Evolutionary conservation across 1,284 basidiomycete genomes (phyloP).

Genomic region (Rhodotorula sp.): DNA sequence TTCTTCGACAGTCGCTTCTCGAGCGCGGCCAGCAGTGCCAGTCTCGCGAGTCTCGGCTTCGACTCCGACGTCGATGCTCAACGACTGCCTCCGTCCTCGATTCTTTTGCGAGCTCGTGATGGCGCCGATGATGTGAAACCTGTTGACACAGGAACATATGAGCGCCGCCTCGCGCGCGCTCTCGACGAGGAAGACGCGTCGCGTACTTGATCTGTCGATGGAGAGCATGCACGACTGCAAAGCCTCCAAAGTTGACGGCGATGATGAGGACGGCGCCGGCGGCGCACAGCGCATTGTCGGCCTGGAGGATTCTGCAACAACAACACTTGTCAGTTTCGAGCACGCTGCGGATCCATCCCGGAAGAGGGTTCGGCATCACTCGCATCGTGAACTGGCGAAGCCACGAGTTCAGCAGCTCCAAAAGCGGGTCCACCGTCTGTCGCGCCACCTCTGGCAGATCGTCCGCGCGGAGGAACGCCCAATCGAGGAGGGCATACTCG

Average conservation of each 20-base stretch:
- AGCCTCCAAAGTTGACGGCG: slow-evolving; percentile 19
- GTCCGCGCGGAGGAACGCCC: background rate
- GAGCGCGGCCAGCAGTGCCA: too few relatives aligned
- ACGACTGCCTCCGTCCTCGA: background rate
- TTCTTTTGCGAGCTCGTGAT: background rate
- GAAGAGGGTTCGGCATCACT: background rate
- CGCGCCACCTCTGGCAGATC: background rate
- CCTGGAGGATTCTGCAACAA: background rate
- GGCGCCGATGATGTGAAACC: background rate
- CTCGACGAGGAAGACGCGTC: too few relatives aligned
- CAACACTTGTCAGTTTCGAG: background rate
- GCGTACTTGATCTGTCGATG: slow-evolving; percentile 23
- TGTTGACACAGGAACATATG: background rate
- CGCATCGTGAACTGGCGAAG: slow-evolving; percentile 11
- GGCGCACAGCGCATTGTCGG: slow-evolving; percentile 3
- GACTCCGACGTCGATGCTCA: background rate
- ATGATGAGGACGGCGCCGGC: slow-evolving; percentile 5
- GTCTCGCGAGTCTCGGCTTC: too few relatives aligned
- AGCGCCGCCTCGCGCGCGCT: too few relatives aligned
- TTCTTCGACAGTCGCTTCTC: too few relatives aligned
- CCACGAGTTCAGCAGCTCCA: background rate
- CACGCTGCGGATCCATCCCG: too few relatives aligned
- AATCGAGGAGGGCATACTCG: background rate
- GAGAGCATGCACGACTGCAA: slow-evolving; percentile 17
- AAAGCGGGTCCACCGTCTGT: background rate